These are phyloP conservation scores for Senna tora DNA, from an alignment of 306 rosid species.

Conservation along the genomic window DNA sequence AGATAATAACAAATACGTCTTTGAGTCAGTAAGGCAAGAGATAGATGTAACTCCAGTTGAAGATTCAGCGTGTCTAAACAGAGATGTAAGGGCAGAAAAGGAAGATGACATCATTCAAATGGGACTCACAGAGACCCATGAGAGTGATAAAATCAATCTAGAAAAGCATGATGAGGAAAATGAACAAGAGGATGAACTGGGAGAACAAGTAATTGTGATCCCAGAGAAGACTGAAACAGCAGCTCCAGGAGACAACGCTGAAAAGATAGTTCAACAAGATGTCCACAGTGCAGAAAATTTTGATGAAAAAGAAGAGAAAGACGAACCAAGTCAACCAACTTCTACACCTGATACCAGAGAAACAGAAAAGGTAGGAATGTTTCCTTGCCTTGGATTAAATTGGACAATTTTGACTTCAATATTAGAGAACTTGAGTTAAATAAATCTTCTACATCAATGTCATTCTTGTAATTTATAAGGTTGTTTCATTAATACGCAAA, in stretches of 20 bases:
- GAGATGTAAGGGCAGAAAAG: slow-evolving; percentile 12
- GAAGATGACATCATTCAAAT: slow-evolving; percentile 6
- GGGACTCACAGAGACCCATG: slow-evolving; percentile 24
- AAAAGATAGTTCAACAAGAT: slow-evolving; percentile 2
- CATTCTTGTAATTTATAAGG: not conserved
- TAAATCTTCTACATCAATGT: not conserved
- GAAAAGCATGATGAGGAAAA: slow-evolving; percentile 17
- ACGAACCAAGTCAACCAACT: slow-evolving; percentile 30
- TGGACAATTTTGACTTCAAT: slow-evolving; percentile 1
- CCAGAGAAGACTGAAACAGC: slow-evolving; percentile 25
- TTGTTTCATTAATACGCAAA: slow-evolving; percentile 18
- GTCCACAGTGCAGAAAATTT: slow-evolving; percentile 9
- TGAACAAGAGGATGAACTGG: slow-evolving; percentile 37
- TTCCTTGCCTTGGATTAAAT: slow-evolving; percentile 1
- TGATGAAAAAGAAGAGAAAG: slow-evolving; percentile 22
- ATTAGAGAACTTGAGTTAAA: not conserved
- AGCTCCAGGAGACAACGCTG: slow-evolving; percentile 18
- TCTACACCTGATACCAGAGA: slow-evolving; percentile 5
- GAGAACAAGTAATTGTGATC: not conserved
- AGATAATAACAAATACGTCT: slow-evolving; percentile 23
- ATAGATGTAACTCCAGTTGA: slow-evolving; percentile 21
- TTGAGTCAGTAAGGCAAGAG: slow-evolving; percentile 24
- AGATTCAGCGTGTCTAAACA: slow-evolving; percentile 17
- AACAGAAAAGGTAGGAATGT: slow-evolving; percentile 36
- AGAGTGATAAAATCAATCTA: slow-evolving; percentile 12